Percentiles rank a stretch among this genome's conserved stretches.
These are phyloP conservation scores for Opeltia flavorubescens DNA, from an alignment of 495 filamentous ascomycete species.

Conservation along the genomic window DNA sequence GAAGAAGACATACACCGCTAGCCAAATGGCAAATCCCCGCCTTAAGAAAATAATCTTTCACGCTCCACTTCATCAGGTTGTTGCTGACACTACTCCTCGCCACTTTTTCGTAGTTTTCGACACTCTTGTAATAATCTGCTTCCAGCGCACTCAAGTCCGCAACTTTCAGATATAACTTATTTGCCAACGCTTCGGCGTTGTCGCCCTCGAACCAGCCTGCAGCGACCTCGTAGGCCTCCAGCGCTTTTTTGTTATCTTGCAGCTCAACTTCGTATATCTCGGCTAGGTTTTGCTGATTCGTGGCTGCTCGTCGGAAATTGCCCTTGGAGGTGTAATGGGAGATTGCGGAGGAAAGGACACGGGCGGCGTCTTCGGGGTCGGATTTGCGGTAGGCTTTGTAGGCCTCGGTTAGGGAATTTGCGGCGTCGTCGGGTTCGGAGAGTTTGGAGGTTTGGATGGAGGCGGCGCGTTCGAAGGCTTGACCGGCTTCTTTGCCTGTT, in stretches of 20 bases:
- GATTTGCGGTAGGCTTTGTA: conserved; percentile 79
- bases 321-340: conserved; percentile 67
- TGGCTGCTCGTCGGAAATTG: conserved; percentile 77
- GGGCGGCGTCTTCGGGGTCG: conserved; percentile 61
- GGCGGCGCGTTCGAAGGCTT: conserved; percentile 67
- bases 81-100: conserved; percentile 56
- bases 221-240: conserved; percentile 50
- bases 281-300: conserved; percentile 71
- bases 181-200: conserved; percentile 82
- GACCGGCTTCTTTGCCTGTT: conserved; percentile 65
- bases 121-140: conserved; percentile 65
- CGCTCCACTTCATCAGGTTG: conserved; percentile 75
- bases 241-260: conserved; percentile 35
- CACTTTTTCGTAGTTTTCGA: conserved; percentile 69
- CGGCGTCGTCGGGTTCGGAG: conserved; percentile 78
- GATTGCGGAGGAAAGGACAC: conserved; percentile 61
- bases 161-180: conserved; percentile 78
- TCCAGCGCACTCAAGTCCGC: conserved; percentile 75
- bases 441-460: conserved; percentile 58
- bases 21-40: conserved; percentile 74
- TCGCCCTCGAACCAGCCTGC: conserved; percentile 80
- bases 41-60: conserved; percentile 90
- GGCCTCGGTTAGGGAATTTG: conserved; percentile 62
- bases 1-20: conserved; percentile 33
- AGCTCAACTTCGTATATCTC: conserved; percentile 72